A percentile compares a stretch with the other conserved stretches of the same genome.
Evolutionary conservation across 2,329 filamentous ascomycete genomes (phyloP).

Genomic region (Trichoderma hamatum): DNA sequence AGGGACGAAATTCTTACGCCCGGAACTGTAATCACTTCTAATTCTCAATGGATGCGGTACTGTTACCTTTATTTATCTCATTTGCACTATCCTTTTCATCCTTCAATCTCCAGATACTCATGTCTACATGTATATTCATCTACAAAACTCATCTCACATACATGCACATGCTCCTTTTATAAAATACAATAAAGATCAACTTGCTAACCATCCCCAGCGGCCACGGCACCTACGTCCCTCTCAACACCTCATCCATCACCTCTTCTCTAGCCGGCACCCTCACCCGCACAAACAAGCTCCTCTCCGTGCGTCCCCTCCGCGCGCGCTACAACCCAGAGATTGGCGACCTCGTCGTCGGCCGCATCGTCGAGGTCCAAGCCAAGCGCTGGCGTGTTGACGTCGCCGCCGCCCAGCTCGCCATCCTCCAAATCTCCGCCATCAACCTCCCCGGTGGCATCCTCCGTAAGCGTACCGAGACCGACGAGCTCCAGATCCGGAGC

Average conservation of each 20-base stretch:
- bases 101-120: neutral
- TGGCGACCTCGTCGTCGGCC: constrained; percentile 89
- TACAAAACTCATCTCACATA: neutral
- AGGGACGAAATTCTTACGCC: constrained; percentile 74
- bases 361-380: constrained; percentile 93
- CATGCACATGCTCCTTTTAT: neutral
- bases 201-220: constrained; percentile 59
- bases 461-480: constrained; percentile 87
- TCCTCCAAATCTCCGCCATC: constrained; percentile 83
- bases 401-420: constrained; percentile 80
- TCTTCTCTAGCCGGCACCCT: constrained; percentile 90
- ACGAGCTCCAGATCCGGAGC: constrained; percentile 95
- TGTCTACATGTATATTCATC: neutral
- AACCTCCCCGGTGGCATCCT: constrained; percentile 94
- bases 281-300: constrained; percentile 93
- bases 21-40: constrained; percentile 83
- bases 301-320: constrained; percentile 86
- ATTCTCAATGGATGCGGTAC: constrained; percentile 94
- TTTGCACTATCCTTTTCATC: neutral
- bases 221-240: constrained; percentile 83
- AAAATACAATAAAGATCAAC: neutral
- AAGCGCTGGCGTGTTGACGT: constrained; percentile 95
- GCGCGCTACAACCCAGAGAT: constrained; percentile 96
- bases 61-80: neutral
- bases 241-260: constrained; percentile 68